Percentiles rank a stretch among this genome's conserved stretches.
Conservation (phyloP, 805 yeast species). For the Cyberlindnera japonica region DNA sequence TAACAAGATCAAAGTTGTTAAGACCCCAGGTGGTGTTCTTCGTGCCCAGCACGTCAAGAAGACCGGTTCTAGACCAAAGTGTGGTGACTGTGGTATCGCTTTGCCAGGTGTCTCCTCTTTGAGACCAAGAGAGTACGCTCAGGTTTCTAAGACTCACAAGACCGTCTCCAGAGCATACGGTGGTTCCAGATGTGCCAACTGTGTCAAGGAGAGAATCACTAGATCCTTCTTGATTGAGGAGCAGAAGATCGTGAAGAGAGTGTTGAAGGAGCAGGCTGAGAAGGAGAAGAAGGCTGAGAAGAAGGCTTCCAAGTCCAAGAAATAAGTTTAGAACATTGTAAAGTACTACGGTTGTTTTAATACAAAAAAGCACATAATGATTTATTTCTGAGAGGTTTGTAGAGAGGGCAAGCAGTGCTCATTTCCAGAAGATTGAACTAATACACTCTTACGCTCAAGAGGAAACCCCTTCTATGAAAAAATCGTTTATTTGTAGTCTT, state of each 20-base stretch:
- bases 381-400: background rate
- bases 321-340: slow-evolving; percentile 17
- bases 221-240: slow-evolving; percentile 99
- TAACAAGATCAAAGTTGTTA: slow-evolving; percentile 98
- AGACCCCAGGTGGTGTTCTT: slow-evolving; percentile 99
- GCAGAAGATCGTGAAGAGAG: slow-evolving; percentile 99
- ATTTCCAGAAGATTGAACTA: no score
- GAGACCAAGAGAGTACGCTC: slow-evolving; percentile 98
- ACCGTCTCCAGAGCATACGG: slow-evolving; percentile 99
- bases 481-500: no score
- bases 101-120: slow-evolving; percentile 87
- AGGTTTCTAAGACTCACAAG: slow-evolving; percentile 93
- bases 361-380: slow-evolving; percentile 18
- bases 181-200: slow-evolving; percentile 97
- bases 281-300: slow-evolving; percentile 69
- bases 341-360: slow-evolving; percentile 17
- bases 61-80: slow-evolving; percentile 74
- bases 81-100: slow-evolving; percentile 79
- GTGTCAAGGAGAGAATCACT: slow-evolving; percentile 98
- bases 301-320: slow-evolving; percentile 31
- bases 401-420: background rate
- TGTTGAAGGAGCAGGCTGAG: slow-evolving; percentile 92
- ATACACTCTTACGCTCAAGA: no score
- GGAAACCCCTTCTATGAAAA: no score
- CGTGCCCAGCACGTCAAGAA: slow-evolving; percentile 97